Evolutionary conservation across 305 asterid genomes (phyloP).

Genomic region (Fraxinus floribunda): DNA sequence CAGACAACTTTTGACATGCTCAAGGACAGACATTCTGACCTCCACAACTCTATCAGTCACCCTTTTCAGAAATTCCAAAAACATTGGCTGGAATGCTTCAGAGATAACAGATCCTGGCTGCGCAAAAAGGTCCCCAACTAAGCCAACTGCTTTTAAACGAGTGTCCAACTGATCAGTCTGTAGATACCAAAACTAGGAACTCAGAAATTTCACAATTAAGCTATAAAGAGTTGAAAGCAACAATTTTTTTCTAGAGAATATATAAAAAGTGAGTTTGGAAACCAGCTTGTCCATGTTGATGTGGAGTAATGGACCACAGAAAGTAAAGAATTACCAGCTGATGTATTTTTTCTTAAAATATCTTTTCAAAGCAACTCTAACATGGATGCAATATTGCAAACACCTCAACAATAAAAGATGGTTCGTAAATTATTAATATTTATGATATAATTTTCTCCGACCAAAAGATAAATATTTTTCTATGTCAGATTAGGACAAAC

Average conservation of each 20-base stretch:
- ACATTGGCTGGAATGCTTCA: constrained; percentile 75
- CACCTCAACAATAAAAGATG: constrained; percentile 9
- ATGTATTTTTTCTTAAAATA: not conserved
- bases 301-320: not conserved
- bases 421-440: constrained; percentile 7
- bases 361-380: not conserved
- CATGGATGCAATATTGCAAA: constrained; percentile 14
- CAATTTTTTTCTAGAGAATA: constrained; percentile 1
- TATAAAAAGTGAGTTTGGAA: constrained; percentile 7
- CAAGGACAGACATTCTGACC: constrained; percentile 62
- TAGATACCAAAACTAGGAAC: constrained; percentile 33
- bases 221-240: constrained; percentile 1
- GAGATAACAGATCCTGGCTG: constrained; percentile 66
- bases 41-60: constrained; percentile 80
- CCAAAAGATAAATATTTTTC: constrained; percentile 17
- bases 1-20: constrained; percentile 70
- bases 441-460: constrained; percentile 5
- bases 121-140: constrained; percentile 87
- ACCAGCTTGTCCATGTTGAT: constrained; percentile 11
- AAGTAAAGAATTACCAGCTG: constrained; percentile 8
- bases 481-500: constrained; percentile 9
- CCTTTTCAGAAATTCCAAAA: constrained; percentile 84
- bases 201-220: constrained; percentile 17
- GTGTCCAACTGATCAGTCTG: constrained; percentile 88
- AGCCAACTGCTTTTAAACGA: constrained; percentile 80